Conservation (phyloP, 805 yeast species). For the Saccharomyces mikatae region DNA sequence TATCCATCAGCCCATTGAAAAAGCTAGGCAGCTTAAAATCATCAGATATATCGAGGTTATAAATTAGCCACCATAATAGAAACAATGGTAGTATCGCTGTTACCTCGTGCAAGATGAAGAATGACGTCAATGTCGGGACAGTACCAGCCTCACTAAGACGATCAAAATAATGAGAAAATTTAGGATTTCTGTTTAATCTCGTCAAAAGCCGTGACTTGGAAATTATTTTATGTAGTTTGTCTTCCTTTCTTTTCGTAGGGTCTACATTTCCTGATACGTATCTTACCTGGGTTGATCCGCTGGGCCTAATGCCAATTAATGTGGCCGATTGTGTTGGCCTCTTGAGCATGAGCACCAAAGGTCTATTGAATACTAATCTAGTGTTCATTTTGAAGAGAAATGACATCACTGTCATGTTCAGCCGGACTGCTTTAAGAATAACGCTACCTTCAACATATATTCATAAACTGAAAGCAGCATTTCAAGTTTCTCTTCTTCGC, state of each 20-base stretch:
- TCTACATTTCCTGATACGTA: background rate
- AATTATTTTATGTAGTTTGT: conserved; percentile 18
- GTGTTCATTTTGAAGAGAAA: background rate
- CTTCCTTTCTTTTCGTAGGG: conserved; percentile 3
- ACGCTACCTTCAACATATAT: background rate
- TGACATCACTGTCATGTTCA: background rate
- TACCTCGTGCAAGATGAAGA: conserved; percentile 62
- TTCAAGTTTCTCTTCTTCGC: background rate
- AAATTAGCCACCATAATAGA: conserved; percentile 59
- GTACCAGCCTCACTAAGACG: conserved; percentile 26
- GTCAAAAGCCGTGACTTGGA: conserved; percentile 21
- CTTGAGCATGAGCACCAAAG: background rate
- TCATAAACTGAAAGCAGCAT: background rate
- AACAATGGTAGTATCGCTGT: conserved; percentile 67
- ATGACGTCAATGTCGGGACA: conserved; percentile 41
- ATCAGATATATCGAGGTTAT: conserved; percentile 39
- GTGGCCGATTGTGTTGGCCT: background rate
- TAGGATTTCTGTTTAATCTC: conserved; percentile 22
- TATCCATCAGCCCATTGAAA: conserved; percentile 37
- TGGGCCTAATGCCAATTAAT: background rate
- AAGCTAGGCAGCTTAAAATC: conserved; percentile 18
- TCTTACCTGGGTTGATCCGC: background rate
- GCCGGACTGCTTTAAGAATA: background rate
- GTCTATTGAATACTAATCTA: background rate
- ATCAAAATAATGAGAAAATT: conserved; percentile 20